Evolutionary conservation across 2,329 filamentous ascomycete species (phyloP).

Genomic region (Exserohilum rostratum): DNA sequence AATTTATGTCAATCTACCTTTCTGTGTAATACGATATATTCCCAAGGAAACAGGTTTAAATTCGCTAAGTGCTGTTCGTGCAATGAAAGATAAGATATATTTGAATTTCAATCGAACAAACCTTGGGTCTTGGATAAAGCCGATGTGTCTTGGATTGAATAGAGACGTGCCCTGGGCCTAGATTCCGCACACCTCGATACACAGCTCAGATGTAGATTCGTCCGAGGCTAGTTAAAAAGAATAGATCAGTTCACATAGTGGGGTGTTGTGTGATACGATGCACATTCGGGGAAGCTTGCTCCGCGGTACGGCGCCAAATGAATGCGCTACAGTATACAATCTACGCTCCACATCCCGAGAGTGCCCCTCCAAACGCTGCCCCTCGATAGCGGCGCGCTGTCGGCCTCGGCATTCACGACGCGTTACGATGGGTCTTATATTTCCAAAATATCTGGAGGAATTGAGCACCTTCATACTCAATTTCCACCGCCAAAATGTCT

Average conservation of each 20-base stretch:
- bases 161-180: too few species aligned
- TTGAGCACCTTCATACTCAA: neutral
- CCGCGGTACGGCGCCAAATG: neutral
- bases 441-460: constrained; percentile 9
- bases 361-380: constrained; percentile 13
- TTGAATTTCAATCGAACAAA: too few species aligned
- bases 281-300: neutral
- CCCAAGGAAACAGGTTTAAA: neutral
- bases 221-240: too few species aligned
- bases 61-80: too few species aligned
- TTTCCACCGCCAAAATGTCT: constrained; percentile 26
- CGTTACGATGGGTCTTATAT: constrained; percentile 23
- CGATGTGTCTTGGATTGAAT: too few species aligned
- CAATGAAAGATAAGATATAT: too few species aligned
- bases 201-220: too few species aligned
- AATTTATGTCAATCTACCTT: neutral
- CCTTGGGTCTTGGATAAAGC: too few species aligned
- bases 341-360: constrained; percentile 29
- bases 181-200: too few species aligned
- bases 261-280: neutral
- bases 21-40: neutral
- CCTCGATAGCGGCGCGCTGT: constrained; percentile 6
- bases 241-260: neutral
- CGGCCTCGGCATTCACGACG: constrained; percentile 15
- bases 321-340: neutral